phyloP scores from a whole-genome alignment of 495 filamentous ascomycete species.

The Clohesyomyces aquaticus region DNA sequence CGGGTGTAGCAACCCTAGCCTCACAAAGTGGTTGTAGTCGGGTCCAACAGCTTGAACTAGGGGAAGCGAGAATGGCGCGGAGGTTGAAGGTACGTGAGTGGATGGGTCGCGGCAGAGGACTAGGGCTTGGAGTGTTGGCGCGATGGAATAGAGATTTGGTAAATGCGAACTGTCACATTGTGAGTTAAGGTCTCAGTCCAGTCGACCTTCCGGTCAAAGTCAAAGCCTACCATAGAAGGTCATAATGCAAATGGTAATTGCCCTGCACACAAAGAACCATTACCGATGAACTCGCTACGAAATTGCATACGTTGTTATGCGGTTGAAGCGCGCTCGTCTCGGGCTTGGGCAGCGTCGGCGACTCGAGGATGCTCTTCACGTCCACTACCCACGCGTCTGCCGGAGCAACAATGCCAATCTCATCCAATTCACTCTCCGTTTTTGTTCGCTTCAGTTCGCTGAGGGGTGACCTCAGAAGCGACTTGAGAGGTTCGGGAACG shows the following conservation, averaged over 20 bases:
- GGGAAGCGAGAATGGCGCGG: conserved; percentile 24
- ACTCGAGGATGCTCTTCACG: conserved; percentile 30
- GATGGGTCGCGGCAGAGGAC: conserved; percentile 38
- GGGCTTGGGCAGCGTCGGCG: conserved; percentile 20
- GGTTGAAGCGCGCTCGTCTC: conserved; percentile 8
- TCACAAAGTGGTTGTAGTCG: conserved; percentile 37
- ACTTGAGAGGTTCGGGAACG: too few species aligned
- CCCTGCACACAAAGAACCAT: conserved; percentile 38
- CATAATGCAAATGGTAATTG: conserved; percentile 34
- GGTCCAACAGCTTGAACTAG: conserved; percentile 35
- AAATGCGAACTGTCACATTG: conserved; percentile 15
- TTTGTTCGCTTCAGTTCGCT: conserved; percentile 29
- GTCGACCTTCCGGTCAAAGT: background rate
- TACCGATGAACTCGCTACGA: conserved; percentile 10
- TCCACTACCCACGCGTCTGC: conserved; percentile 37
- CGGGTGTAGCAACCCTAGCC: conserved; percentile 50
- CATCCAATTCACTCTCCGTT: conserved; percentile 33
- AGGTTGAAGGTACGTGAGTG: conserved; percentile 27
- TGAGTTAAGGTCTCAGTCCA: conserved; percentile 7
- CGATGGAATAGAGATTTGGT: conserved; percentile 25
- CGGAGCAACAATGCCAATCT: conserved; percentile 21
- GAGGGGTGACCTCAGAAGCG: background rate
- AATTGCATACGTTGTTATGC: conserved; percentile 32
- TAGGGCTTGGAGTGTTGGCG: conserved; percentile 36
- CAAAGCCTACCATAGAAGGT: conserved; percentile 35